These are phyloP conservation scores for Apiospora malaysiana DNA, from an alignment of 2,329 filamentous ascomycete genomes.

Conservation along the genomic window DNA sequence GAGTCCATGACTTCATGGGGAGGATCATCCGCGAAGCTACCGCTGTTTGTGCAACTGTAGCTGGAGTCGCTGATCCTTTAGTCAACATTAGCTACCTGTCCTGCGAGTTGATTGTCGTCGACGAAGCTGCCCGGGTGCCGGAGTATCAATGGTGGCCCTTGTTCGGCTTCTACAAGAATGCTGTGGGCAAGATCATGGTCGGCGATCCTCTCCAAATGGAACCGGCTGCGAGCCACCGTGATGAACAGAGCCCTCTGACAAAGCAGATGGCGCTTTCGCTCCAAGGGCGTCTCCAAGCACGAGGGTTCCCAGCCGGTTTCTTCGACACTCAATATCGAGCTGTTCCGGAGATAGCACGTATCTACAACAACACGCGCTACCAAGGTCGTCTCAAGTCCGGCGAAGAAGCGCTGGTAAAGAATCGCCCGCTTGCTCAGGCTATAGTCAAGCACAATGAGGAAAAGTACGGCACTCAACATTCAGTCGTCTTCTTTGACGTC, in stretches of 20 bases:
- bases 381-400: background rate
- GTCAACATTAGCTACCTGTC: background rate
- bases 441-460: background rate
- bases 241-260: background rate
- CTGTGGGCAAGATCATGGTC: conserved; percentile 20
- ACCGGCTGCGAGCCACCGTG: background rate
- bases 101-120: conserved; percentile 18
- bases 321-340: conserved; percentile 17
- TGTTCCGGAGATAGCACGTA: background rate
- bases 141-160: conserved; percentile 22
- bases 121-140: conserved; percentile 8
- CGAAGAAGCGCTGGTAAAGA: background rate
- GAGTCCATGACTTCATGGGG: background rate
- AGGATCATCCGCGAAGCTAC: background rate
- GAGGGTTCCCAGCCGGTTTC: background rate
- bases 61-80: background rate
- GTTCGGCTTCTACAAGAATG: background rate
- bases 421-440: background rate
- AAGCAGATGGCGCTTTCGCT: background rate
- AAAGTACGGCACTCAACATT: background rate
- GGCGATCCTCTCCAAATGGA: conserved; percentile 1
- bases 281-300: background rate
- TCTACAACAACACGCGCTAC: conserved; percentile 18
- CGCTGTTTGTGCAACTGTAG: conserved; percentile 18
- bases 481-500: conserved; percentile 15